These are phyloP conservation scores for Trichoderma guizhouense DNA, from an alignment of 2,329 filamentous ascomycete species.

Conservation along the genomic window DNA sequence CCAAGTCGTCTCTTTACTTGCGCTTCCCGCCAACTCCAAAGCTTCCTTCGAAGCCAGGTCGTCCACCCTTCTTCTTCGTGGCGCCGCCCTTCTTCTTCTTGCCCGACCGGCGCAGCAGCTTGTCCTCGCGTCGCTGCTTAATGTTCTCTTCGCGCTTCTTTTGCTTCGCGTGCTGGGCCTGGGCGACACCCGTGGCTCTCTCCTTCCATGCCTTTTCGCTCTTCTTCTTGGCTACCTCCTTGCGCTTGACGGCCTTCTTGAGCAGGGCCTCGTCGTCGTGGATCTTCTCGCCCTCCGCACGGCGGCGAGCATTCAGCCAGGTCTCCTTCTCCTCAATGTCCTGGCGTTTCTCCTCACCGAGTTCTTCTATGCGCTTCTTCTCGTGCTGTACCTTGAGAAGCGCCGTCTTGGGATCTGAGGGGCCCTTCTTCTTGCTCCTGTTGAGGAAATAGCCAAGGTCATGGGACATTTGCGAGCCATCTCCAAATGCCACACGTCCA, in stretches of 20 bases:
- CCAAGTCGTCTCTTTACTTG: slow-evolving; percentile 40
- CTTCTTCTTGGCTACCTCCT: slow-evolving; percentile 86
- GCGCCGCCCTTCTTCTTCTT: slow-evolving; percentile 51
- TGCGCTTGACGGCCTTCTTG: slow-evolving; percentile 93
- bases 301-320: slow-evolving; percentile 88
- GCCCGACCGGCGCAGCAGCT: slow-evolving; percentile 55
- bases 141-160: slow-evolving; percentile 80
- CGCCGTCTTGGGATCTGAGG: slow-evolving; percentile 79
- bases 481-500: slow-evolving; percentile 83
- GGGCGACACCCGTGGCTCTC: slow-evolving; percentile 66
- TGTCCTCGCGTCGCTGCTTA: slow-evolving; percentile 70
- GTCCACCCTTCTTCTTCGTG: slow-evolving; percentile 48
- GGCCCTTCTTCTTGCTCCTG: slow-evolving; percentile 67
- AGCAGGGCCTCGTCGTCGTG: slow-evolving; percentile 81
- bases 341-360: slow-evolving; percentile 76
- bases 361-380: slow-evolving; percentile 69
- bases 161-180: slow-evolving; percentile 74
- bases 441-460: slow-evolving; percentile 59
- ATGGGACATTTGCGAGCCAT: slow-evolving; percentile 76
- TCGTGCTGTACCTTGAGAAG: slow-evolving; percentile 85
- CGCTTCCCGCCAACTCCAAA: slow-evolving; percentile 54
- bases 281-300: slow-evolving; percentile 84
- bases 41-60: slow-evolving; percentile 66
- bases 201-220: slow-evolving; percentile 86
- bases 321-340: slow-evolving; percentile 90